A percentile compares a stretch with the other conserved stretches of the same genome.
Conservation (phyloP, 1,284 basidiomycete species). For the Trichosporon inkin region DNA sequence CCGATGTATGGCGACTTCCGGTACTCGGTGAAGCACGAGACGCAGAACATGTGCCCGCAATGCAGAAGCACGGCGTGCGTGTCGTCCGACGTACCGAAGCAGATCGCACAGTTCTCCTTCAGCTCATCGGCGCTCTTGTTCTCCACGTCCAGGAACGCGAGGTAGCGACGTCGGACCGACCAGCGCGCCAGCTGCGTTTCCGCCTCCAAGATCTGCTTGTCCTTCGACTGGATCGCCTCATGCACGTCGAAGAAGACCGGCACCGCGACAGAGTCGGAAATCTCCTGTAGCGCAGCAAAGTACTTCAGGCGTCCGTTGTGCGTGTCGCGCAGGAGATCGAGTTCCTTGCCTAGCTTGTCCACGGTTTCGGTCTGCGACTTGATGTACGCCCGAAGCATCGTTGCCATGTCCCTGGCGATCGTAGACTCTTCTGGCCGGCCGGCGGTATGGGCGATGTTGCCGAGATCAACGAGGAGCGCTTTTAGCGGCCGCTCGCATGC, state of each 20-base stretch:
- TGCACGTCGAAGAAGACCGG: constrained; percentile 32
- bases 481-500: constrained; percentile 42
- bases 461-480: constrained; percentile 38
- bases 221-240: constrained; percentile 21
- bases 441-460: constrained; percentile 16
- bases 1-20: constrained; percentile 25
- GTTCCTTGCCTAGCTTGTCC: constrained; percentile 43
- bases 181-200: constrained; percentile 33
- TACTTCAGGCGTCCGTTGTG: constrained; percentile 46
- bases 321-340: constrained; percentile 39
- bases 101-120: constrained; percentile 45
- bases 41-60: constrained; percentile 47
- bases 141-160: constrained; percentile 34
- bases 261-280: constrained; percentile 44
- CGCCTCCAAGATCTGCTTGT: constrained; percentile 22
- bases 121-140: not conserved
- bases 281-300: constrained; percentile 46
- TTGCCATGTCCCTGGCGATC: constrained; percentile 9
- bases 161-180: constrained; percentile 37
- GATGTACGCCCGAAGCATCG: constrained; percentile 11
- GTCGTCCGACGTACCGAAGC: constrained; percentile 45
- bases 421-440: constrained; percentile 12
- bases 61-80: constrained; percentile 32
- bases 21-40: constrained; percentile 40
- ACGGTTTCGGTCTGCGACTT: constrained; percentile 24